Evolutionary conservation across 2,329 filamentous ascomycete genomes (phyloP), one percentile per base, ranked within the genome.

Genomic region (Phyllosticta citriasiana): DNA sequence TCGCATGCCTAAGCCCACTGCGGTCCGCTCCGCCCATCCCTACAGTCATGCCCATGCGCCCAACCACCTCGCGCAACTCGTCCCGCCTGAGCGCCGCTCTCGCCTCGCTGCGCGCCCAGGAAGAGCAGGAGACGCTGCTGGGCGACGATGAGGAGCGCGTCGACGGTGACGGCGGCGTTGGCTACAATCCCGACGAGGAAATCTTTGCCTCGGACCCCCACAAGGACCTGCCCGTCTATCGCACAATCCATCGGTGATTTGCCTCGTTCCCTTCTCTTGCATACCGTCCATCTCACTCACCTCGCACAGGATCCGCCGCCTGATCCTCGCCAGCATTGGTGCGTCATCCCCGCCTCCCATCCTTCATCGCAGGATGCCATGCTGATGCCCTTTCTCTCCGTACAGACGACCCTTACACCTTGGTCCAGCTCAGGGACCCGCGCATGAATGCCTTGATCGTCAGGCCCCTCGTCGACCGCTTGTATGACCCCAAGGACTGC

Each of bases 381-480:
- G 57, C 57, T 61, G 50, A 61, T n/a, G 51, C 9, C 12, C 47
- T 25, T 22, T 27, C 26, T 8, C 27, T 47, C 40, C 14, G 14
- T 35, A 53, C 66, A 81, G 83, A 85, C 71, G 83, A 85, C 70
- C 82, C 83, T 25, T 85, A 85, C 69, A 89, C 84, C 61, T 77
- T 88, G 61, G 88, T 91, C 66, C 89, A 94, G 77, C 78, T 95
- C 64, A 84, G 87, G 68, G 88, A 91, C 71, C 86, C 91, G 60
- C 83, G 89, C 62, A 91, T 94, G 79, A 94, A 94, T 70, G 82
- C 89, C 57, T 82, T 87, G 1, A 86, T 94, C 53, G 86, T 94
- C 22, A 83, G 90, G 62, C 90, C 90, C 0, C 76, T 94, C 26
- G 88, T 94, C n/a, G 88, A 94, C 71, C 88, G 89, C 70, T 81